Evolutionary conservation across 495 filamentous ascomycete species (phyloP), one percentile per base, ranked within the genome.

Genomic region (Xylaria acuta): DNA sequence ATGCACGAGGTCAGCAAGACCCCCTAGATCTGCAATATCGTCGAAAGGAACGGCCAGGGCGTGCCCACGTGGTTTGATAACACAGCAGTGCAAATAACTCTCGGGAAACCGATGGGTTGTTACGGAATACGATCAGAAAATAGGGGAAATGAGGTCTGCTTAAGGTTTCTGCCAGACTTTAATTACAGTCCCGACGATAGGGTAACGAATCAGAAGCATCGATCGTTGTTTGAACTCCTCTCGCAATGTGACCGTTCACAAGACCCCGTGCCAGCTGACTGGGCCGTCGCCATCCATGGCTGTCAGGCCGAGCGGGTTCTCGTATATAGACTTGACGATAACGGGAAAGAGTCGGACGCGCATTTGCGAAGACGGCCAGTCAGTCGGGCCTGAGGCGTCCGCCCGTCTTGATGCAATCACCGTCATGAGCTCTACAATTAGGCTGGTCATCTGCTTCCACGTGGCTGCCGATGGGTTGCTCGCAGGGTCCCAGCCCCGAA

Each of bases 251-350:
- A 72, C 70, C 70, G 60, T 67, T 67, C 63, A 59, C 36, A 51
- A 40, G 34, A 56, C 63, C 70, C 60, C 62, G 63, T 67, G 40
- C 60, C 70, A 66, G 49, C 70, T 66, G 63, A 66, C 69, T 71
- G 69, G 60, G 49, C 62, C 69, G 65, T 43, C 49, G 36, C 49
- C 49, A 67, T 67, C 65, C 43, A 67, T n/a, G n/a, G 49, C 49
- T 67, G 45, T 38, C 64, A 67, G 47, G 9, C 45, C 49, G 49
- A 56, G 84, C 59, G 84, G 87, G 62, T 81, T 79, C 40, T 81
- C 89, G 2, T 90, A 90, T 6, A 85, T 90, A 56, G 84, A 92
- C 56, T 84, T 92, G 69, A 92, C 92, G 81, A 90, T 92, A 79
- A 92, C 91, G 73, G 89, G 91, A 68, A 88, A 88, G 32, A 86